Base-by-base conservation (phyloP, 176 grass and related monocot genomes). In the Lolium rigidum region DNA sequence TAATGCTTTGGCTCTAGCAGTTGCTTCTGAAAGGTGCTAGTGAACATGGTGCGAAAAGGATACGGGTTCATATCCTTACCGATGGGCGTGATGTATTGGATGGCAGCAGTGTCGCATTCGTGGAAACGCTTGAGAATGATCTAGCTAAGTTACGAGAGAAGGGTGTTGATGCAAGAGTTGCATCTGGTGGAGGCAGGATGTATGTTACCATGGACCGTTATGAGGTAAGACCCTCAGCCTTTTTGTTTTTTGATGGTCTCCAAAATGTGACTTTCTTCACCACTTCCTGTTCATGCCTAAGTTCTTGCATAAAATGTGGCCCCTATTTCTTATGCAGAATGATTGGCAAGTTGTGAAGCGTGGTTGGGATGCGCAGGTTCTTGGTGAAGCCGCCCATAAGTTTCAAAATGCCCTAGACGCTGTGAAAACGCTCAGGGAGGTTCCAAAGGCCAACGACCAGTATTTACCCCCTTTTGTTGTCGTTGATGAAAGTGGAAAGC, bases 161-260 rank as follows among this genome's bases (percentile, higher is more conserved):
- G 71, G 96, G 96, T 5, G 55, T 95, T 9, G 96, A 98, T 64
- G 96, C 96, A 20, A 85, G 85, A 60, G 61, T 98, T 70, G 93
- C 96, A 68, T 98, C 96, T 24, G 96, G 96, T 66, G 96, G 96
- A 54, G 96, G 96, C 84, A 94, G 93, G 52, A 98, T 98, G 96
- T 88, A 98, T 67, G 96, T 98, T 49, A 98, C 91, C 0, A 98
- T 98, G 96, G 96, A 98, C 60, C 96, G 96, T 64, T 98, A 98
- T 8, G 93, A 98, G 91, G 93, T 95, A 82, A 56, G 35, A 20
- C 35, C 31, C 4, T 39, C 35, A 0, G 15, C 8, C 7, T 18
- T 69, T 9, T 39, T 38, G 7, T 20, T 10, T 68, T 18, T 69
- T 20, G 1, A 41, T 41, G 3, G 66, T 41, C 31, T 69, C 35